Evolutionary conservation across 2,329 filamentous ascomycete genomes (phyloP).

Genomic region (Claviceps capensis): DNA sequence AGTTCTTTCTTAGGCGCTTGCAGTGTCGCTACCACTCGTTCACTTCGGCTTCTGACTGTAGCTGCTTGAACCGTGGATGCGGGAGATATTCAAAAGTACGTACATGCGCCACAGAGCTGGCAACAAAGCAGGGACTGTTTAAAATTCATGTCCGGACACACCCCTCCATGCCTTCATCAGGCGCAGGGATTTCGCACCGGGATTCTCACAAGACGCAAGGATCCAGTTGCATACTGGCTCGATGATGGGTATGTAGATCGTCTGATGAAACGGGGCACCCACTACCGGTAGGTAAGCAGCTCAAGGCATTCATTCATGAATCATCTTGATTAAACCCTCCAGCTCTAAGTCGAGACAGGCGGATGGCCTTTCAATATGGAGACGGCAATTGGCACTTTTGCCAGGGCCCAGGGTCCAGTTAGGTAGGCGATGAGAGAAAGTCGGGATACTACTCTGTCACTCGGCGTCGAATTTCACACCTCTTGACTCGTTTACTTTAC

Average conservation of each 20-base stretch:
- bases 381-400: background rate
- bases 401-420: too few relatives aligned
- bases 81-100: background rate
- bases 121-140: background rate
- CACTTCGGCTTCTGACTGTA: background rate
- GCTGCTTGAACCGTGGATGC: background rate
- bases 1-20: background rate
- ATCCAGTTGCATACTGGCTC: background rate
- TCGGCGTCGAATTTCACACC: background rate
- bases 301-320: background rate
- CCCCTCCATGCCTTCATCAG: background rate
- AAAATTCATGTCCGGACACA: background rate
- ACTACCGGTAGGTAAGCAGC: background rate
- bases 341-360: background rate
- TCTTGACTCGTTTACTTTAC: background rate
- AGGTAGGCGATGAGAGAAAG: background rate
- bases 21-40: background rate
- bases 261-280: background rate
- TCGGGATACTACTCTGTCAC: background rate
- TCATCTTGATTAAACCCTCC: background rate
- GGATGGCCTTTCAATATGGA: background rate
- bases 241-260: background rate
- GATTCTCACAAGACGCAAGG: background rate
- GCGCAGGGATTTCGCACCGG: background rate
- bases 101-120: background rate